Percentiles rank a stretch among this genome's conserved stretches.
Conservation (phyloP, 2,329 filamentous ascomycete genomes). For the Clarireedia sp. region DNA sequence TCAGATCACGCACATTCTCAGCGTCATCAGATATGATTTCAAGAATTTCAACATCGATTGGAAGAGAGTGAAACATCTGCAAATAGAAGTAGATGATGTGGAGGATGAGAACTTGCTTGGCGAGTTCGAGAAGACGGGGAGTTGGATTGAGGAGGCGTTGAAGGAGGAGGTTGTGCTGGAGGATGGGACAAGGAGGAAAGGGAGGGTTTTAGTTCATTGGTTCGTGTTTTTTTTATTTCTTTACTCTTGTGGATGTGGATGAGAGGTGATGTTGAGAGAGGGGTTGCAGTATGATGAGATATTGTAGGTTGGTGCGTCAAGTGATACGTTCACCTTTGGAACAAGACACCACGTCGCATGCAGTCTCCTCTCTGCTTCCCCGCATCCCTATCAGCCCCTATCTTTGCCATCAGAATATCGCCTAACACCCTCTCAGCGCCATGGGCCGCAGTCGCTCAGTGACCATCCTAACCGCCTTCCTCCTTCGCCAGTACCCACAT, state of each 20-base stretch:
- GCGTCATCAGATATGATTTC: constrained; percentile 61
- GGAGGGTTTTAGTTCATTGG: constrained; percentile 63
- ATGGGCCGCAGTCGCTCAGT: constrained; percentile 95
- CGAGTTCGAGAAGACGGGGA: constrained; percentile 69
- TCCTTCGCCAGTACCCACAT: constrained; percentile 60
- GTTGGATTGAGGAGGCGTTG: constrained; percentile 75
- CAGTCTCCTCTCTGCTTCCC: neutral
- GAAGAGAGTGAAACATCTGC: constrained; percentile 60
- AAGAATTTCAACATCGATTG: constrained; percentile 40
- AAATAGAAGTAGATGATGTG: constrained; percentile 82
- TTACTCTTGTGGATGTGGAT: constrained; percentile 5
- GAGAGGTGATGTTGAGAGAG: too few relatives aligned
- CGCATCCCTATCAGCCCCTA: neutral
- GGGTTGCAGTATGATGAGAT: neutral
- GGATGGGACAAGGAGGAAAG: constrained; percentile 41
- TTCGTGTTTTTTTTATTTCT: constrained; percentile 36
- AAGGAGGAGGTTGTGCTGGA: constrained; percentile 40
- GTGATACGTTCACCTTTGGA: neutral
- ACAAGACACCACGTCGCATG: neutral
- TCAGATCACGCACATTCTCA: constrained; percentile 86
- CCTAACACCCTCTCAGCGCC: constrained; percentile 50
- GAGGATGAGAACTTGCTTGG: constrained; percentile 81
- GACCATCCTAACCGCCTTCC: constrained; percentile 73
- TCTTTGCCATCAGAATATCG: neutral
- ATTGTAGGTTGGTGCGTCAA: neutral